Conservation (phyloP, 768 basidiomycete species). For the Trametes maxima region DNA sequence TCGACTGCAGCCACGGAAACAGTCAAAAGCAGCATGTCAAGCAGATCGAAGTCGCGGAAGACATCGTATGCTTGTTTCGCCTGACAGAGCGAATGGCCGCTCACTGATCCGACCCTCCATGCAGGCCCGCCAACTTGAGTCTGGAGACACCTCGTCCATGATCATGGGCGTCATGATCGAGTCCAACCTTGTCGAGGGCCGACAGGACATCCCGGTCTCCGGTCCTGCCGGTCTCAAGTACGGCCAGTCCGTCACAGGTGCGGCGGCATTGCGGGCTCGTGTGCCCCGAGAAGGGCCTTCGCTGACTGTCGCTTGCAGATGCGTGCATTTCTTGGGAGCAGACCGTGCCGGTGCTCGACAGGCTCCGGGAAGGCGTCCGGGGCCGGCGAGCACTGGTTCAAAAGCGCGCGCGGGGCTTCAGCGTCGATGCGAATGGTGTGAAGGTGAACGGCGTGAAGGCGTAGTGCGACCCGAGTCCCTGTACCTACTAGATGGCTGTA, state of each 20-base stretch:
- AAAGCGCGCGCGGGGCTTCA: conserved; percentile 31
- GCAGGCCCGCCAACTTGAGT: conserved; percentile 74
- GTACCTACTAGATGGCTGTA: conserved; percentile 11
- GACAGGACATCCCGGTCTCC: conserved; percentile 77
- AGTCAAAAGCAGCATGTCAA: conserved; percentile 88
- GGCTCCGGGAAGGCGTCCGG: conserved; percentile 85
- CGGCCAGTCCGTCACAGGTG: conserved; percentile 87
- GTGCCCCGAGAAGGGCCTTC: neutral
- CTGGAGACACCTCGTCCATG: conserved; percentile 63
- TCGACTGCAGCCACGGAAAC: conserved; percentile 97
- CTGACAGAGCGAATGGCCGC: neutral
- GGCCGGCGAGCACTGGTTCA: conserved; percentile 62
- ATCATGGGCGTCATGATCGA: conserved; percentile 98
- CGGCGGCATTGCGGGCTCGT: conserved; percentile 25
- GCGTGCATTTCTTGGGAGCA: conserved; percentile 78
- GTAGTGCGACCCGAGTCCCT: conserved; percentile 2
- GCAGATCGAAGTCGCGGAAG: conserved; percentile 86
- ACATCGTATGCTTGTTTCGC: conserved; percentile 63
- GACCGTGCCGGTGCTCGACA: conserved; percentile 79
- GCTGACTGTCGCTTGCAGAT: conserved; percentile 22
- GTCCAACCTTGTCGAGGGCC: conserved; percentile 85
- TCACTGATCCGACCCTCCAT: conserved; percentile 7
- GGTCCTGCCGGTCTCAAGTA: conserved; percentile 77
- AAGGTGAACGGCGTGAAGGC: conserved; percentile 28
- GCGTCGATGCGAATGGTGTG: conserved; percentile 11